phyloP scores from a whole-genome alignment of 2,329 filamentous ascomycete species.

The Aspergillus sp. region DNA sequence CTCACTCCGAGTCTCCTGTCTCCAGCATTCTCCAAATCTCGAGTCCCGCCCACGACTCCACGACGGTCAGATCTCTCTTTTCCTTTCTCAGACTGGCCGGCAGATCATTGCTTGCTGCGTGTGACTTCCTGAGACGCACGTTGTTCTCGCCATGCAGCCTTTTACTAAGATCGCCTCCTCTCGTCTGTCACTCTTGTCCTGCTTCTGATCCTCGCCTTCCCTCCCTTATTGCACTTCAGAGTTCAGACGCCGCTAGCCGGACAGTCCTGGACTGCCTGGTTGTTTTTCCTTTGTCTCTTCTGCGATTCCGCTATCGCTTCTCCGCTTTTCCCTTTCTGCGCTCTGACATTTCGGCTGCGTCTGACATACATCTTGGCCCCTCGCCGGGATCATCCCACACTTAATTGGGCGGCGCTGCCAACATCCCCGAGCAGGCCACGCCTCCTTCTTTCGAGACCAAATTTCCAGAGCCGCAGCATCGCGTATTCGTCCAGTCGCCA shows the following conservation, averaged over 20 bases:
- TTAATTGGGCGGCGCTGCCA: background rate
- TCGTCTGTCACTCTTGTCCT: background rate
- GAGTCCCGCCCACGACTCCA: too few relatives aligned
- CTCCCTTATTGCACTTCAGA: background rate
- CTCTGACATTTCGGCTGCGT: background rate
- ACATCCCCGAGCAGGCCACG: background rate
- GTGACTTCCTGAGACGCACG: constrained; percentile 3
- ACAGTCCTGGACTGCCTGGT: background rate
- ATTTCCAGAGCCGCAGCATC: constrained; percentile 7
- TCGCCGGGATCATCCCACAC: background rate
- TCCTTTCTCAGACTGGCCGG: background rate
- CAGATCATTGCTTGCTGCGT: constrained; percentile 1
- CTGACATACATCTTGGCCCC: constrained; percentile 2
- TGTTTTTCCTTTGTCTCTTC: background rate
- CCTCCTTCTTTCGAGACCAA: background rate
- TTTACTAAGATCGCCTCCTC: background rate
- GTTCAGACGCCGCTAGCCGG: background rate
- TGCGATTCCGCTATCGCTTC: background rate
- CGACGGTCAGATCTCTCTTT: background rate
- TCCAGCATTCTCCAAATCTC: background rate
- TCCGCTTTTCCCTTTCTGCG: constrained; percentile 9
- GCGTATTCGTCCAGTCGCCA: background rate
- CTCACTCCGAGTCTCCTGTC: background rate
- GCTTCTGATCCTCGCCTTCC: constrained; percentile 5
- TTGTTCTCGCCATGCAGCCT: constrained; percentile 7